Evolutionary conservation across 139 green algal species (phyloP).

Genomic region (Chlamydomonas sp.): DNA sequence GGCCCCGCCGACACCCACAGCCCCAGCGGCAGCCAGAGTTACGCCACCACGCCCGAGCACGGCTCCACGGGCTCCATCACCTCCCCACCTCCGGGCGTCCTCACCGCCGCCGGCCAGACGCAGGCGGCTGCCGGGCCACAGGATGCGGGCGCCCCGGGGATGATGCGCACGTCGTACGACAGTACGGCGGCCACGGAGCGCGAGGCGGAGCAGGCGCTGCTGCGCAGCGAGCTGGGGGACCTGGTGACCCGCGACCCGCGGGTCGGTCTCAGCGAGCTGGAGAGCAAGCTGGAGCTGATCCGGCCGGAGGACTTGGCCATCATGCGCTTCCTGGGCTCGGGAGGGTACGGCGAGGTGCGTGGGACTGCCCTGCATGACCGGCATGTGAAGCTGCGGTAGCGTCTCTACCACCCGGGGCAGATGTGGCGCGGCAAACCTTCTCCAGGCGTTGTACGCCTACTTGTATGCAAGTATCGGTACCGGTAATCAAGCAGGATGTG

Average conservation of each 20-base stretch:
- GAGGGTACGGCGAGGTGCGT: conserved; percentile 74
- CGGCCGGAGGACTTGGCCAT: conserved; percentile 65
- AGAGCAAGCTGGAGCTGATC: conserved; percentile 77
- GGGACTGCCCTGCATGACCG: background rate
- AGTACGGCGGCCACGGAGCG: background rate
- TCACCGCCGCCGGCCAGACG: background rate
- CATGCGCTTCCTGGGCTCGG: conserved; percentile 75
- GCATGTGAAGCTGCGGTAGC: too few relatives aligned
- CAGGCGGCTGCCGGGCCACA: background rate
- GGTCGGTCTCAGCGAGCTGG: conserved; percentile 52
- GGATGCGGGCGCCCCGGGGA: background rate
- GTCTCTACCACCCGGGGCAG: too few relatives aligned
- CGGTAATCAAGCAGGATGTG: too few relatives aligned
- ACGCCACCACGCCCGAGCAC: background rate
- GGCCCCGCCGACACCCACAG: background rate
- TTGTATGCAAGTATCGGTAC: too few relatives aligned
- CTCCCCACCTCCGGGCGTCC: background rate
- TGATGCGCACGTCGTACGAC: conserved; percentile 37
- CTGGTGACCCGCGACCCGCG: conserved; percentile 10
- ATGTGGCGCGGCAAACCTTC: too few relatives aligned
- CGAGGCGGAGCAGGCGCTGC: conserved; percentile 54
- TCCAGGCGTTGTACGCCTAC: too few relatives aligned
- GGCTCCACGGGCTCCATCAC: too few relatives aligned
- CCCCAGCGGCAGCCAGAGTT: background rate
- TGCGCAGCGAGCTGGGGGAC: conserved; percentile 11